Evolutionary conservation across 495 filamentous ascomycete species (phyloP), one percentile per base, ranked within the genome.

Genomic region (Aspergillus conjunctus): DNA sequence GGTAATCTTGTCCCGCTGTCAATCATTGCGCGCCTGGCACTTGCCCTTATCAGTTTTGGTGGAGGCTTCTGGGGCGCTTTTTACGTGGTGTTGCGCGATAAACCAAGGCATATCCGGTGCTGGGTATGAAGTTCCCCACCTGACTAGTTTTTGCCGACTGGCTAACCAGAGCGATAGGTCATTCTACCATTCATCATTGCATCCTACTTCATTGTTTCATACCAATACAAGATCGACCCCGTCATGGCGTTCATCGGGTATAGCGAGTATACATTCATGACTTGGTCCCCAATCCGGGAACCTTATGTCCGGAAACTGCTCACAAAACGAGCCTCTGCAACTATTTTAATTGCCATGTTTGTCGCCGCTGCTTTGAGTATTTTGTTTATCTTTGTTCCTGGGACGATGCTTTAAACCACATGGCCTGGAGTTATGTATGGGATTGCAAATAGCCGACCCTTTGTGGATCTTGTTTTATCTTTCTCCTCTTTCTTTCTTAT

Each of bases 201-300:
- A 9, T 83, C 95, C 15, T 98, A 98, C 72, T 86, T 85, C 66
- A 85, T 98, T 30, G 83, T 88, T 58, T 91, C 91, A 4, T 93
- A 98, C 66, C 93, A 98, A 73, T 98, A 98, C 77, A 88, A 88
- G 54, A 83, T 98, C 39, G 94, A 98, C 68, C 95, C 95, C 0
- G 77, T 95, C 63, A 86, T 97, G 73, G 94, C 91, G 3, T 82
- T 98, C n/a, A 63, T 89, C 18, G 93, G 93, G 32, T 86, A 85
- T 68, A 97, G 92, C 77, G 94, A 98, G 75, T 97, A 97, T 75
- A 96, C 92, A 0, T 92, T 96, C 51, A 89, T 96, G 83, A 87
- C 86, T 66, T 97, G 93, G 81, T 85, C 87, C 14, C 84, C 85
- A 4, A 89, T 98, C 54, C 84, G 87, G 46, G 94, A 98, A 70